Evolutionary conservation across 2,329 filamentous ascomycete species (phyloP).

Genomic region (Epichloe aotearoae): DNA sequence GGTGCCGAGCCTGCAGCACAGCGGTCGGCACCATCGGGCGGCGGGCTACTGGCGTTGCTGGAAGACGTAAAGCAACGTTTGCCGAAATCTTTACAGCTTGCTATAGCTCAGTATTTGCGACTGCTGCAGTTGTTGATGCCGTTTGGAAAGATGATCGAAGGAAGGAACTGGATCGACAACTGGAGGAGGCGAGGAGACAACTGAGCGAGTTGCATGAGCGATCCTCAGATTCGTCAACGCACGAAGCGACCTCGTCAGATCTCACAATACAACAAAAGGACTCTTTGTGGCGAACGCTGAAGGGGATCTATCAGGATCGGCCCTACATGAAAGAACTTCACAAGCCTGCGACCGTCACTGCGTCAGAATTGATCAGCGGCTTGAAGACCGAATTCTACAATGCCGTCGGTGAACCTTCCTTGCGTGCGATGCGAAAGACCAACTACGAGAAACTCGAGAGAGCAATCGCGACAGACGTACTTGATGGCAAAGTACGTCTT

Average conservation of each 20-base stretch:
- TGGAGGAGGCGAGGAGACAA: constrained; percentile 40
- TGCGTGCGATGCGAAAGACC: constrained; percentile 11
- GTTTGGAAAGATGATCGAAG: constrained; percentile 43
- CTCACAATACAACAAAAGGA: constrained; percentile 18
- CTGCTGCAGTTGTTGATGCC: constrained; percentile 50
- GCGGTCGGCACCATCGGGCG: constrained; percentile 34
- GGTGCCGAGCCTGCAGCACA: constrained; percentile 47
- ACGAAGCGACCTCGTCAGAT: constrained; percentile 5
- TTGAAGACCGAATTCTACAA: constrained; percentile 18
- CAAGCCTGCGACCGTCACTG: constrained; percentile 15
- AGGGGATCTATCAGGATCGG: constrained; percentile 17
- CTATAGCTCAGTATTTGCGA: constrained; percentile 55
- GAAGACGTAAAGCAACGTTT: constrained; percentile 35
- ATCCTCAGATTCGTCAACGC: constrained; percentile 9
- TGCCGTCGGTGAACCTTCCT: constrained; percentile 10
- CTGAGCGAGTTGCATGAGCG: constrained; percentile 26
- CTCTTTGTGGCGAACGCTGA: constrained; percentile 18
- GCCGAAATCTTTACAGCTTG: constrained; percentile 49
- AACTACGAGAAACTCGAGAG: constrained; percentile 20
- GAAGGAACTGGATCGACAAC: constrained; percentile 46
- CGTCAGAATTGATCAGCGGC: constrained; percentile 15
- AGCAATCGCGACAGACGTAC: constrained; percentile 17
- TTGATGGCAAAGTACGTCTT: constrained; percentile 7
- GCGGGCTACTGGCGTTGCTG: constrained; percentile 34
- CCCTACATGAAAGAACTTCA: constrained; percentile 24